Evolutionary conservation across 805 yeast genomes (phyloP).

Genomic region (Candida coleopterorum): DNA sequence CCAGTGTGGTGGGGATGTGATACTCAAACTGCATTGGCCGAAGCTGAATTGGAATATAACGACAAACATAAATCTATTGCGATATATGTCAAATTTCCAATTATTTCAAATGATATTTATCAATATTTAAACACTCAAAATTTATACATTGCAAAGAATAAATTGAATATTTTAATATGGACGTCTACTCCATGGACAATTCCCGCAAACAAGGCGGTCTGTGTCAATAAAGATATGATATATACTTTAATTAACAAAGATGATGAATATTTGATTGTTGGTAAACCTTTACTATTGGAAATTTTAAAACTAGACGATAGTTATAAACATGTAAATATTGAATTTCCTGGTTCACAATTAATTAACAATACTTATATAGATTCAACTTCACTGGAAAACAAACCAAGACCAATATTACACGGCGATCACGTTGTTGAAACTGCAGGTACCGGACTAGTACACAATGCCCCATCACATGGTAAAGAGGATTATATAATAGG

Average conservation of each 20-base stretch:
- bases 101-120: constrained; percentile 8
- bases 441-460: constrained; percentile 95
- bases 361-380: constrained; percentile 36
- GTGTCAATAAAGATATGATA: constrained; percentile 52
- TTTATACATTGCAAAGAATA: background rate
- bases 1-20: constrained; percentile 99
- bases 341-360: constrained; percentile 21
- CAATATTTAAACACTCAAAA: background rate
- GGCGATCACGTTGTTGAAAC: constrained; percentile 77
- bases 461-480: constrained; percentile 98
- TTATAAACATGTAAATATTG: constrained; percentile 5
- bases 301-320: constrained; percentile 29
- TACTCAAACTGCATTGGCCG: constrained; percentile 91
- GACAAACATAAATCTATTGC: constrained; percentile 65
- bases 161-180: constrained; percentile 63
- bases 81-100: constrained; percentile 63
- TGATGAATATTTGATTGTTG: constrained; percentile 52
- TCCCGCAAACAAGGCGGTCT: constrained; percentile 80
- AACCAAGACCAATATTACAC: constrained; percentile 55
- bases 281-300: constrained; percentile 40
- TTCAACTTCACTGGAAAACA: constrained; percentile 7
- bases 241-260: constrained; percentile 47
- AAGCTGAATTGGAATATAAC: constrained; percentile 90
- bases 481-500: constrained; percentile 84
- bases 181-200: constrained; percentile 99